phyloP scores from a whole-genome alignment of 495 filamentous ascomycete genomes.

The Cercophora scortea region DNA sequence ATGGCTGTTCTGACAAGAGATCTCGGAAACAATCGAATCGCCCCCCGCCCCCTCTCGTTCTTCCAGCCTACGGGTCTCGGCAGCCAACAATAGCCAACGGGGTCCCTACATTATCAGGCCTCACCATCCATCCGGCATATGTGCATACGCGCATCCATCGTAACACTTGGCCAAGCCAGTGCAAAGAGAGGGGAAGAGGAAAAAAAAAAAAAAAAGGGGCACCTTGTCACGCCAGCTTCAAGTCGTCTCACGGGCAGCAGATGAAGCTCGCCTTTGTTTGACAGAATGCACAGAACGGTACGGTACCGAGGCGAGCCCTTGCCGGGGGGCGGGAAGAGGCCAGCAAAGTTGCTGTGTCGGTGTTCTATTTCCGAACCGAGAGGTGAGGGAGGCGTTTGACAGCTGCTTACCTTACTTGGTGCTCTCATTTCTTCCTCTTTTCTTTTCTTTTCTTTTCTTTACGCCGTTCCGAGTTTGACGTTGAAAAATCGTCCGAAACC shows the following conservation, averaged over 20 bases:
- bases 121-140: neutral
- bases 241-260: neutral
- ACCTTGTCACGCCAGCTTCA: neutral
- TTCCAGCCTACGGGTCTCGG: constrained; percentile 6
- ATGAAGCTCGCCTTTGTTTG: neutral
- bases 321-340: no score
- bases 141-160: neutral
- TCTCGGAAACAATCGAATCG: constrained; percentile 6
- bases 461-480: no score
- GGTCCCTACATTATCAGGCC: neutral
- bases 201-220: no score
- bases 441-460: no score
- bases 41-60: neutral
- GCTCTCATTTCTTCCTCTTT: no score
- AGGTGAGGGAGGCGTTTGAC: no score
- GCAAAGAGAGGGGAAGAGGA: neutral
- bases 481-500: no score
- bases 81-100: constrained; percentile 7
- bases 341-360: no score
- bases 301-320: neutral
- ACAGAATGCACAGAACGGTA: neutral
- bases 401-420: no score
- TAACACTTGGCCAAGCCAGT: neutral
- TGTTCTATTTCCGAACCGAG: no score
- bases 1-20: neutral